Conservation (phyloP, 129 eudicot genomes). For the Glebionis coronaria region DNA sequence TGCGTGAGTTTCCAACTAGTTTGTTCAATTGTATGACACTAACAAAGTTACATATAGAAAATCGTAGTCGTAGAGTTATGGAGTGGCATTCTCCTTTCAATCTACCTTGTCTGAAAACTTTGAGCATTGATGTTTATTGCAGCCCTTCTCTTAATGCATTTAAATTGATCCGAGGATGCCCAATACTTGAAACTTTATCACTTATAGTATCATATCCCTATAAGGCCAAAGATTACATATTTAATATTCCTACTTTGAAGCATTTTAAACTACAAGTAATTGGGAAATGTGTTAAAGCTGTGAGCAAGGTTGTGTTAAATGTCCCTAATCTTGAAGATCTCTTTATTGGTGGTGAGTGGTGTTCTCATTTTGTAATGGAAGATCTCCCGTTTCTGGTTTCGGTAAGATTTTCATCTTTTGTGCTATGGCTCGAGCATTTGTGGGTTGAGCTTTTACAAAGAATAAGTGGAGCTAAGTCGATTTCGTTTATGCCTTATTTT, state of each 20-base stretch:
- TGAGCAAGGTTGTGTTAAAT: neutral
- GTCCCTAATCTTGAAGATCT: neutral
- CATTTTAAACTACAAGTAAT: neutral
- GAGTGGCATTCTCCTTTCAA: neutral
- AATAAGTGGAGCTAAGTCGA: neutral
- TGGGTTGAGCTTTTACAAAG: neutral
- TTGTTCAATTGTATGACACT: neutral
- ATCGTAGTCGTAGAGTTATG: neutral
- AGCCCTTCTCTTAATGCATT: neutral
- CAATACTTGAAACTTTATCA: neutral
- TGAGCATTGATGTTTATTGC: neutral
- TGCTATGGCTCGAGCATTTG: neutral
- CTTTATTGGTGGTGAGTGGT: neutral
- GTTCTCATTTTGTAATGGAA: neutral
- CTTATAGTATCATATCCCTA: accelerated
- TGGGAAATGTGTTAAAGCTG: neutral
- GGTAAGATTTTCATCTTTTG: neutral
- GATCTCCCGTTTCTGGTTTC: neutral
- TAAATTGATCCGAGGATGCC: neutral
- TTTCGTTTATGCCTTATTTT: neutral
- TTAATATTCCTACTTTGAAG: neutral
- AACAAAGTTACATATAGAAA: neutral
- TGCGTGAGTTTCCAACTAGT: neutral
- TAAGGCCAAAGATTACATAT: neutral
- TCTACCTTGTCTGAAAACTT: neutral